A percentile compares a stretch with the other conserved stretches of the same genome.
Conservation (phyloP, 2,329 filamentous ascomycete species). For the Dactylellina cionopaga region DNA sequence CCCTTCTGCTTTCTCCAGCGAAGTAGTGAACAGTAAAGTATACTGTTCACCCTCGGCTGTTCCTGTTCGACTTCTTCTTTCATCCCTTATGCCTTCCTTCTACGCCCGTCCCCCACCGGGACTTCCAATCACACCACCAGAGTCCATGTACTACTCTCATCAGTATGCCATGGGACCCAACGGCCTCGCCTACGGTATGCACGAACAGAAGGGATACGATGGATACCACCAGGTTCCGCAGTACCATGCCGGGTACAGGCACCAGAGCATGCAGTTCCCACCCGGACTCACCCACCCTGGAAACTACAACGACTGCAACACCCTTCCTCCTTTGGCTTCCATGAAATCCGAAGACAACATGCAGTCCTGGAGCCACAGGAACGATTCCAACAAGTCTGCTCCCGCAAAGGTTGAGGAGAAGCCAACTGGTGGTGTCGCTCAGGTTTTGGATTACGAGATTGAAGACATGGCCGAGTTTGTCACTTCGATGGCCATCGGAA, state of each 20-base stretch:
- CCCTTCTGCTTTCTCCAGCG: constrained; percentile 34
- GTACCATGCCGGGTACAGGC: constrained; percentile 53
- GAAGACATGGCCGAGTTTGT: constrained; percentile 96
- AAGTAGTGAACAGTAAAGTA: constrained; percentile 49
- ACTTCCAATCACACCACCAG: constrained; percentile 47
- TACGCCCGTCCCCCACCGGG: constrained; percentile 50
- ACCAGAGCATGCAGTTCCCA: constrained; percentile 51
- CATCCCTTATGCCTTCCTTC: constrained; percentile 52
- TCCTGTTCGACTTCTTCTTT: constrained; percentile 54
- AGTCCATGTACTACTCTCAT: constrained; percentile 50
- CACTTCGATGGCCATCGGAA: constrained; percentile 82
- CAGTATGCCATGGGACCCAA: constrained; percentile 44
- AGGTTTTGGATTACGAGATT: constrained; percentile 95
- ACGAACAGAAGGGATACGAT: constrained; percentile 55
- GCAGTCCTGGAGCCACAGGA: constrained; percentile 53
- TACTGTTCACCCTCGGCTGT: constrained; percentile 54
- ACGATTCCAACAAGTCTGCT: constrained; percentile 52
- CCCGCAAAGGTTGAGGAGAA: constrained; percentile 55
- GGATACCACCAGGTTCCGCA: constrained; percentile 53
- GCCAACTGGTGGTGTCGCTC: constrained; percentile 80
- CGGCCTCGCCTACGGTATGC: constrained; percentile 38
- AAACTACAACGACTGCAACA: constrained; percentile 42
- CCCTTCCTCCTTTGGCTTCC: constrained; percentile 37
- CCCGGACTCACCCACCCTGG: constrained; percentile 55
- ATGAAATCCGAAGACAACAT: constrained; percentile 50